These are phyloP conservation scores for Aspergillus fijiensis DNA, from an alignment of 2,329 filamentous ascomycete genomes.

Conservation along the genomic window DNA sequence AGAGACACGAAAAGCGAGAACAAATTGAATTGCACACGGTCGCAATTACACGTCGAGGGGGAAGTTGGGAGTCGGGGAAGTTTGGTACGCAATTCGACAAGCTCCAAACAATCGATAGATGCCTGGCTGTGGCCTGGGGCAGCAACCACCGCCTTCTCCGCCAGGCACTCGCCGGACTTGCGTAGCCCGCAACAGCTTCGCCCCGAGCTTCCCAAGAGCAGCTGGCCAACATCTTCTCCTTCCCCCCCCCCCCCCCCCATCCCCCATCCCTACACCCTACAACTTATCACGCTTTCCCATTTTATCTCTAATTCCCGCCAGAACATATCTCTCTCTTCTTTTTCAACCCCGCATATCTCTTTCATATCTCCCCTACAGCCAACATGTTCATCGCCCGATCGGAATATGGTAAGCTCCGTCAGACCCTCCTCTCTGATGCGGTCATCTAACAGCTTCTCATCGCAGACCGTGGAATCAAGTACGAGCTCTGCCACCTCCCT, in stretches of 20 bases:
- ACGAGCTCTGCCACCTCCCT: slow-evolving; percentile 37
- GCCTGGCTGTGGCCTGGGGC: slow-evolving; percentile 25
- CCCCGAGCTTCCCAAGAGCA: slow-evolving; percentile 26
- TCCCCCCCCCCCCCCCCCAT: slow-evolving; percentile 15
- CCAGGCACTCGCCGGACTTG: slow-evolving; percentile 38
- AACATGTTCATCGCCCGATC: slow-evolving; percentile 99
- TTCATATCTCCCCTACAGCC: slow-evolving; percentile 35
- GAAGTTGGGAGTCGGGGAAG: neutral
- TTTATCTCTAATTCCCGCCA: neutral
- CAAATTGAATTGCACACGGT: neutral
- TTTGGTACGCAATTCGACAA: slow-evolving; percentile 1
- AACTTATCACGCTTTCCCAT: slow-evolving; percentile 1
- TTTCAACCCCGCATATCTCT: slow-evolving; percentile 1
- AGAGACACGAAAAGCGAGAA: neutral
- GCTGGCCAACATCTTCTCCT: slow-evolving; percentile 12
- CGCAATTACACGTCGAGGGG: slow-evolving; percentile 1
- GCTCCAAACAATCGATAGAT: slow-evolving; percentile 8
- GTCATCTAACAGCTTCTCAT: slow-evolving; percentile 37
- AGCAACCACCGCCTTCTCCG: slow-evolving; percentile 16
- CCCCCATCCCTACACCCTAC: neutral
- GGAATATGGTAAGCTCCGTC: slow-evolving; percentile 82
- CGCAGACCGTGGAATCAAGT: slow-evolving; percentile 96
- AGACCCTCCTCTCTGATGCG: slow-evolving; percentile 23
- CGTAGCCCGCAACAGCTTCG: slow-evolving; percentile 36
- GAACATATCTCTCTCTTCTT: neutral